Evolutionary conservation across 129 eudicot genomes (phyloP), one percentile per base, ranked within the genome.

Genomic region (Pittosporum tobira): DNA sequence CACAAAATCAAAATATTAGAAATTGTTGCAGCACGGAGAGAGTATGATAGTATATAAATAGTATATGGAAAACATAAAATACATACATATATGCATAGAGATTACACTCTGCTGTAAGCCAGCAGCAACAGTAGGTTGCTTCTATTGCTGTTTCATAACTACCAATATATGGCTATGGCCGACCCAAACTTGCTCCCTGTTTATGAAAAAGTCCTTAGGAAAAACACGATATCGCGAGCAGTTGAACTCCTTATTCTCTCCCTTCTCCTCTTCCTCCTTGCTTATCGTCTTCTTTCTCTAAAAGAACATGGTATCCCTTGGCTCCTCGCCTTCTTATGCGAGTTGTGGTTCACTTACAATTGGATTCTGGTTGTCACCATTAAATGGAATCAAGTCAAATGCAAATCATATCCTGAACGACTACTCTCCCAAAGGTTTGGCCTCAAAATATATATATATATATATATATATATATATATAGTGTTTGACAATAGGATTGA

Each of bases 311-410:
- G 68, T 28, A 46, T 62, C 23, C 61, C 66, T 8, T 74, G 84
- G 81, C 10, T 81, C 0, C 36, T 81, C 0, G 88, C 88, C 4
- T 54, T 81, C 9, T 29, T 77, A 21, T 81, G 88, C 3, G 88
- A 77, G 69, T 73, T 63, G 3, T 77, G 79, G 75, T 81, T 82
- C 48, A 61, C 81, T 31, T 64, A 77, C 64, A 45, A 6, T 4
- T 77, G 88, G 88, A 29, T 67, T 68, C 73, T 82, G 37, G 3
- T 16, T 19, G 14, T 68, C 21, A 63, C 18, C 68, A 38, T 14
- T 44, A 77, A 74, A 74, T 81, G 88, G 88, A 68, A 51, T 56
- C 88, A 59, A 38, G 43, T 72, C 42, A 21, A 30, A 10, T 59
- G 30, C 57, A 64, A 48, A 50, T 68, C 80, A 3, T 77, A 77